Evolutionary conservation across 2,329 filamentous ascomycete species (phyloP).

Genomic region (Pseudopyrenochaeta lycopersici): DNA sequence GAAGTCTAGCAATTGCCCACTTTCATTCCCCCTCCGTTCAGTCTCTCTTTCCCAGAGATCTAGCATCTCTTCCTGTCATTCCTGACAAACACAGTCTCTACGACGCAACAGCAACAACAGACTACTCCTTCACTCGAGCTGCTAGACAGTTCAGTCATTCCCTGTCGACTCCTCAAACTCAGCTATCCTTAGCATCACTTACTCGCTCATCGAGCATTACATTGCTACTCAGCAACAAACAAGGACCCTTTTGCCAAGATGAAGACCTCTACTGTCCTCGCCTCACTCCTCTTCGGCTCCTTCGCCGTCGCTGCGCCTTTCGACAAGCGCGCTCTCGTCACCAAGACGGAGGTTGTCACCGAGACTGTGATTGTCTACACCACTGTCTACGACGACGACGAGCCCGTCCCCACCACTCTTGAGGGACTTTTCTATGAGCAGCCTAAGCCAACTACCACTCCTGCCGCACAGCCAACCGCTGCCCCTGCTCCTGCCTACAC

Average conservation of each 20-base stretch:
- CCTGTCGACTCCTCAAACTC: constrained; percentile 22
- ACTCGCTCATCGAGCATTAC: constrained; percentile 14
- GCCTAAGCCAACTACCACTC: constrained; percentile 29
- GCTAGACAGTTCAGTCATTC: constrained; percentile 46
- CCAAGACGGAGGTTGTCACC: constrained; percentile 42
- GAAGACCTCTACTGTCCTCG: constrained; percentile 48
- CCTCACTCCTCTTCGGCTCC: constrained; percentile 45
- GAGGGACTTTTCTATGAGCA: constrained; percentile 36
- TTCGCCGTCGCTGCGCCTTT: constrained; percentile 44
- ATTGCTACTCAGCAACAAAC: constrained; percentile 28
- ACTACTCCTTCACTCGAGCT: constrained; percentile 32
- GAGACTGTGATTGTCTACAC: constrained; percentile 48
- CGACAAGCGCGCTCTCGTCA: constrained; percentile 46
- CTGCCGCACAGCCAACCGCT: constrained; percentile 18
- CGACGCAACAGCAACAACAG: constrained; percentile 12
- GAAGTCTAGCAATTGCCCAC: constrained; percentile 44
- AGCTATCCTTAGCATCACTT: constrained; percentile 22
- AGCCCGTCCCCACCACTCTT: constrained; percentile 24
- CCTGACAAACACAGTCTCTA: constrained; percentile 37
- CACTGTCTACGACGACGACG: constrained; percentile 45
- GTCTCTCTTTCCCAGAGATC: constrained; percentile 33
- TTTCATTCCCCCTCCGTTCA: constrained; percentile 29
- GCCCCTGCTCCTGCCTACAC: constrained; percentile 17
- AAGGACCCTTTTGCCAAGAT: constrained; percentile 29
- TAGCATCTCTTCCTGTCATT: constrained; percentile 45